phyloP scores from a whole-genome alignment of 2,329 filamentous ascomycete species.

The Huntiella decipiens region DNA sequence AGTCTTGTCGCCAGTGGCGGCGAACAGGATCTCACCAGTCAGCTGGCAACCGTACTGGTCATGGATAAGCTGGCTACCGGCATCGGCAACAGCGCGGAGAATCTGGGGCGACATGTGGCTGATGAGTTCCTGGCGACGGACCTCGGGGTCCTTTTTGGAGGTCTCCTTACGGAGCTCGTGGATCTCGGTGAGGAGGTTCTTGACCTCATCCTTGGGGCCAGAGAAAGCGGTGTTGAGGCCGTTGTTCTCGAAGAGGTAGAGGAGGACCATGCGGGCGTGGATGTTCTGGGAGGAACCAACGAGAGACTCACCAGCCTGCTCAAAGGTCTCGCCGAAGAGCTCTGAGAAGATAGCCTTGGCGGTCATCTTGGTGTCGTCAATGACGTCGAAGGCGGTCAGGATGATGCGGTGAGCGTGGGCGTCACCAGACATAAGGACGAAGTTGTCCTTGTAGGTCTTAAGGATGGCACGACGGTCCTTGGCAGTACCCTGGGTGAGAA shows the following conservation, averaged over 20 bases:
- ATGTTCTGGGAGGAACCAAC: slow-evolving; percentile 45
- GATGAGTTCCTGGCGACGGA: slow-evolving; percentile 57
- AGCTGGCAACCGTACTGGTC: slow-evolving; percentile 77
- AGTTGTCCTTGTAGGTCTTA: slow-evolving; percentile 75
- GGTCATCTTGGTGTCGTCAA: slow-evolving; percentile 83
- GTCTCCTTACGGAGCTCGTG: slow-evolving; percentile 63
- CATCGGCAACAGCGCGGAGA: slow-evolving; percentile 50
- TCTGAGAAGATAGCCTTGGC: slow-evolving; percentile 76
- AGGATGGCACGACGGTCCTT: slow-evolving; percentile 87
- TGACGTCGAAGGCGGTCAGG: slow-evolving; percentile 70
- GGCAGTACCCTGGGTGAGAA: slow-evolving; percentile 66
- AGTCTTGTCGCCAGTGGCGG: slow-evolving; percentile 56
- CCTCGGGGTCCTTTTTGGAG: slow-evolving; percentile 76
- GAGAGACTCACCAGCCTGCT: slow-evolving; percentile 43
- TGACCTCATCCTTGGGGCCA: slow-evolving; percentile 44
- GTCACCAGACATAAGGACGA: slow-evolving; percentile 71
- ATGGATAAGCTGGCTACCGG: slow-evolving; percentile 47
- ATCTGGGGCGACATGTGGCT: slow-evolving; percentile 56
- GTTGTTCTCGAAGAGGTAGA: slow-evolving; percentile 63
- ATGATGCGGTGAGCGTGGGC: slow-evolving; percentile 61
- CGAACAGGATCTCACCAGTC: slow-evolving; percentile 63
- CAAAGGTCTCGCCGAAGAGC: slow-evolving; percentile 53
- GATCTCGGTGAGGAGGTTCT: slow-evolving; percentile 43
- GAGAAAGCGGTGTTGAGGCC: slow-evolving; percentile 42
- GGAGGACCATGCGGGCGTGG: slow-evolving; percentile 45